Conservation (phyloP, 352 stramenopile genomes). For the Globisporangium barbulae region DNA sequence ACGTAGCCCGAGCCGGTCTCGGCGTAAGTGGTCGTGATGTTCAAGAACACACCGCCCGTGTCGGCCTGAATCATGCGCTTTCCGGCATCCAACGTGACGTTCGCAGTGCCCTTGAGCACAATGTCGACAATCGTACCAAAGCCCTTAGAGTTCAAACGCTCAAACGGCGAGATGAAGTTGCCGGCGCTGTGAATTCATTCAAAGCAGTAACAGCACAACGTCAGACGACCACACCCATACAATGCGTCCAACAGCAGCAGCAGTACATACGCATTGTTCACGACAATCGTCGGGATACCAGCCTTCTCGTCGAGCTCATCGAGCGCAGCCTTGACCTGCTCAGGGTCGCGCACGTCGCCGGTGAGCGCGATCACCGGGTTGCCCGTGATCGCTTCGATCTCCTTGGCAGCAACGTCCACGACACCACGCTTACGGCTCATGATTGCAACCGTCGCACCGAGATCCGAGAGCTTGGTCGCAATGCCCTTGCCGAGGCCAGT, state of each 20-base stretch:
- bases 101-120: constrained; percentile 85
- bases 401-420: constrained; percentile 78
- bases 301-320: constrained; percentile 64
- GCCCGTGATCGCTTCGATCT: constrained; percentile 66
- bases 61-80: constrained; percentile 80
- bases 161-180: constrained; percentile 94
- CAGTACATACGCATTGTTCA: constrained; percentile 65
- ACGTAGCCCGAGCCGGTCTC: constrained; percentile 94
- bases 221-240: constrained; percentile 23
- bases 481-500: constrained; percentile 95
- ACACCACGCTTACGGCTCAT: constrained; percentile 93
- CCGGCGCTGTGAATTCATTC: constrained; percentile 60
- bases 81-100: constrained; percentile 77
- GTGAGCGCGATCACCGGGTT: constrained; percentile 62
- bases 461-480: constrained; percentile 88
- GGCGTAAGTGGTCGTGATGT: constrained; percentile 96
- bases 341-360: constrained; percentile 88
- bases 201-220: constrained; percentile 31
- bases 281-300: constrained; percentile 68
- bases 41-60: constrained; percentile 89
- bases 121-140: constrained; percentile 98
- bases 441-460: constrained; percentile 92
- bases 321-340: constrained; percentile 86
- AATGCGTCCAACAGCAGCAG: constrained; percentile 33
- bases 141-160: constrained; percentile 90